These are phyloP conservation scores for Coniochaeta sp. DNA, from an alignment of 2,329 filamentous ascomycete genomes.

Conservation along the genomic window DNA sequence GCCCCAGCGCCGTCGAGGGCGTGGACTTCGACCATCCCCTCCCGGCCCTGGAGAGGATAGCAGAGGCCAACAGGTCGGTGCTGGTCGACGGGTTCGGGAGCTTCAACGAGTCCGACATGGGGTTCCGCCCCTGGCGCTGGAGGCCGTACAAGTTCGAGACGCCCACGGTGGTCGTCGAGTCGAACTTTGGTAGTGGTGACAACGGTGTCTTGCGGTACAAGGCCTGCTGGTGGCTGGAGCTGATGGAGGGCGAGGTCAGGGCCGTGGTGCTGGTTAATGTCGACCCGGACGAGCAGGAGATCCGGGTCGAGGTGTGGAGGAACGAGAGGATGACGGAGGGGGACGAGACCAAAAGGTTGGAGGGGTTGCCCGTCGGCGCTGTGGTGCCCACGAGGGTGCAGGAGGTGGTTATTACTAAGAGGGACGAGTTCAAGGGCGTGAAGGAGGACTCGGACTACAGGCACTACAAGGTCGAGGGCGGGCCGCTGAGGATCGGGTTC, in stretches of 20 bases:
- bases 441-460: neutral
- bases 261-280: neutral
- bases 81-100: neutral
- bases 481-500: neutral
- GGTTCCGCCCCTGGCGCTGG: neutral
- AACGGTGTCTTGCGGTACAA: neutral
- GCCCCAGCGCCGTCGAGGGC: neutral
- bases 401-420: neutral
- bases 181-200: neutral
- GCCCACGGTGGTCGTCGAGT: neutral
- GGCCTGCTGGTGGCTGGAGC: constrained; percentile 3
- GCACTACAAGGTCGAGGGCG: neutral
- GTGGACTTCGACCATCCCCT: neutral
- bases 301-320: neutral
- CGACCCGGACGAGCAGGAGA: neutral
- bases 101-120: neutral
- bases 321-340: neutral
- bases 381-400: neutral
- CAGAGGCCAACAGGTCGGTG: neutral
- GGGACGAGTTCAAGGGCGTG: neutral
- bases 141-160: constrained; percentile 1
- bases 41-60: neutral
- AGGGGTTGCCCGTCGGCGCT: neutral
- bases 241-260: neutral
- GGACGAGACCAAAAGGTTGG: neutral